Evolutionary conservation across 1,284 basidiomycete genomes (phyloP).

Genomic region (Ceratobasidium sp.): DNA sequence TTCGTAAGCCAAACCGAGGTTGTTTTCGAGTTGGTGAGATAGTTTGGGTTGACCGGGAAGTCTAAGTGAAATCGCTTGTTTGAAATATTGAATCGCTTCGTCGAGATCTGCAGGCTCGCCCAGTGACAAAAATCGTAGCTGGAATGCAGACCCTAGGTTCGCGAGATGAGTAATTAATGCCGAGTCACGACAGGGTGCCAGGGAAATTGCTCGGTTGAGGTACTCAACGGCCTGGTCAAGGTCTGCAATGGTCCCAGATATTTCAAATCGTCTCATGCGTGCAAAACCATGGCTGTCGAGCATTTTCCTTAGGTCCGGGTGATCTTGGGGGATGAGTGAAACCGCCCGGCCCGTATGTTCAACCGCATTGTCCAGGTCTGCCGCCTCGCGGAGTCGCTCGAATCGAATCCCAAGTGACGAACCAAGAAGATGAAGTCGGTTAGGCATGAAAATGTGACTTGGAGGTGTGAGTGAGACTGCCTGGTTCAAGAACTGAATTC

Average conservation of each 20-base stretch:
- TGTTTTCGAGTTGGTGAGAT: no score
- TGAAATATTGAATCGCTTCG: not conserved
- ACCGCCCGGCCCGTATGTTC: not conserved
- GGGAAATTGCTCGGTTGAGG: not conserved
- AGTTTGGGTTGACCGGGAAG: no score
- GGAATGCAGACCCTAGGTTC: slow-evolving; percentile 1
- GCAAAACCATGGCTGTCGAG: not conserved
- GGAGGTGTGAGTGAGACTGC: not conserved
- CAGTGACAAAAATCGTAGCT: not conserved
- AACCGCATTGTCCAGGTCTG: not conserved
- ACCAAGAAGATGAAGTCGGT: slow-evolving; percentile 22
- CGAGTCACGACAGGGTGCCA: not conserved
- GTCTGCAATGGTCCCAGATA: not conserved
- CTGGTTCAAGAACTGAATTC: not conserved
- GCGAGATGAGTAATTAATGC: not conserved
- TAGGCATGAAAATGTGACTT: not conserved
- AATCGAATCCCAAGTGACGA: not conserved
- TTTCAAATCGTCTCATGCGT: not conserved
- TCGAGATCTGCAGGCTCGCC: not conserved
- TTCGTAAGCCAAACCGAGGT: no score
- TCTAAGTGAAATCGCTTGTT: not conserved
- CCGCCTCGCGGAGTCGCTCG: not conserved
- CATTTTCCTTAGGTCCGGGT: not conserved
- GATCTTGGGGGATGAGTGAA: not conserved
- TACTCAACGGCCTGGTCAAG: slow-evolving; percentile 7